Evolutionary conservation across 75 land plant genomes (phyloP), one percentile per base, ranked within the genome.

Genomic region (Pinus albicaulis): DNA sequence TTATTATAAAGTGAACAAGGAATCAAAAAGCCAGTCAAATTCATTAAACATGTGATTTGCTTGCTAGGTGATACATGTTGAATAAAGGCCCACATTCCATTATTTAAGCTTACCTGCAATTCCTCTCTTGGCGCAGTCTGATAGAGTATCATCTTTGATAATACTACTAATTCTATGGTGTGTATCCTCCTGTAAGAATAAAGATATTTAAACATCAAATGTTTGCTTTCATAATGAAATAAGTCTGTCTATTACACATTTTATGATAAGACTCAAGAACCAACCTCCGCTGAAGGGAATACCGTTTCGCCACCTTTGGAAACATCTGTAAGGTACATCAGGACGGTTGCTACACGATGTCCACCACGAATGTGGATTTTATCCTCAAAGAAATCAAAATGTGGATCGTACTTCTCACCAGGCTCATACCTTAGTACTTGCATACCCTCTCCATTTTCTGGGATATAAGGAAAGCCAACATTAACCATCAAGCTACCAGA

Each of bases 331-430:
- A 31, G 31, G 2, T 31, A 25, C 90, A 88, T 88, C 22, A 86
- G 62, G 22, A 88, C 89, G 7, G 89, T 86, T 3, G 90, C 90
- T 44, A 78, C 52, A 38, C 89, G 80, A 59, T 88, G 89, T 4
- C 89, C 90, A 1, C 89, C 90, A 38, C 72, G 77, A 22, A 57
- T 75, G 36, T 88, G 83, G 71, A 60, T 22, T 44, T 83, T 80
- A 76, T 88, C 90, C 34, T 74, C 73, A 53, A 88, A 86, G 52
- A 73, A 86, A 69, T 88, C 90, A 58, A 74, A 80, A 59, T 88
- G 90, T 8, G 89, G 86, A 23, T 88, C 90, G 76, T 88, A 88
- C 36, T 86, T 88, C 75, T 88, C 77, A 26, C 89, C 89, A 76
- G 75, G n/a, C 72, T 83, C 76, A 75, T 88, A 88, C 36, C 74